Conservation (phyloP, 2,329 filamentous ascomycete species). For the Aureobasidium namibiae region DNA sequence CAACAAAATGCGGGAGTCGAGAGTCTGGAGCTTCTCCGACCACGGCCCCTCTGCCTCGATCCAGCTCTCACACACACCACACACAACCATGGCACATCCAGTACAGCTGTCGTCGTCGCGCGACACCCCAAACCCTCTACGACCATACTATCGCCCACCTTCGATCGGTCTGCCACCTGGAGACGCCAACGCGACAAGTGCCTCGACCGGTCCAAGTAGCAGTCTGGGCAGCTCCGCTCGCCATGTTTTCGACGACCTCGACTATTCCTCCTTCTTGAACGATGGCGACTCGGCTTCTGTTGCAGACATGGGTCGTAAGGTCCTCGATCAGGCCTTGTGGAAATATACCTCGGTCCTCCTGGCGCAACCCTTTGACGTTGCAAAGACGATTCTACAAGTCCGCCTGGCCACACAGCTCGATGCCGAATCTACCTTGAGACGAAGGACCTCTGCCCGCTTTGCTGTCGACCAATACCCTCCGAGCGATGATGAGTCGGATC, state of each 20-base stretch:
- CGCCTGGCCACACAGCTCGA: slow-evolving; percentile 39
- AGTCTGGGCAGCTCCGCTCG: slow-evolving; percentile 59
- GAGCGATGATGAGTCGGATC: slow-evolving; percentile 61
- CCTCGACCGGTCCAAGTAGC: slow-evolving; percentile 33
- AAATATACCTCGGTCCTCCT: slow-evolving; percentile 85
- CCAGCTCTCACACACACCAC: neutral
- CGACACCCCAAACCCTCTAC: slow-evolving; percentile 52
- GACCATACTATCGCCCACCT: slow-evolving; percentile 64
- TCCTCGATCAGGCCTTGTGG: slow-evolving; percentile 80
- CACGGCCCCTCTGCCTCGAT: neutral
- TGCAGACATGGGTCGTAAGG: slow-evolving; percentile 62
- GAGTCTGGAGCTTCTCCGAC: slow-evolving; percentile 1
- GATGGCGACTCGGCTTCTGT: slow-evolving; percentile 63
- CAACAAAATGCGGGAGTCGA: neutral
- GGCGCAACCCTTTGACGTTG: slow-evolving; percentile 93
- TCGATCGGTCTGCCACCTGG: slow-evolving; percentile 53
- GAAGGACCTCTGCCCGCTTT: slow-evolving; percentile 1
- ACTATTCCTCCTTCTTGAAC: slow-evolving; percentile 80
- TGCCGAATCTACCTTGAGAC: neutral
- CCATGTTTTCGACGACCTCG: slow-evolving; percentile 80
- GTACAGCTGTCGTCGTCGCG: slow-evolving; percentile 35
- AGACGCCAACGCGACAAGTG: slow-evolving; percentile 21
- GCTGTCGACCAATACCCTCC: slow-evolving; percentile 6
- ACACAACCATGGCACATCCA: slow-evolving; percentile 18
- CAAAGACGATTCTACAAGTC: slow-evolving; percentile 85